Evolutionary conservation across 768 basidiomycete species (phyloP).

Genomic region (Nidularia pulvinata): DNA sequence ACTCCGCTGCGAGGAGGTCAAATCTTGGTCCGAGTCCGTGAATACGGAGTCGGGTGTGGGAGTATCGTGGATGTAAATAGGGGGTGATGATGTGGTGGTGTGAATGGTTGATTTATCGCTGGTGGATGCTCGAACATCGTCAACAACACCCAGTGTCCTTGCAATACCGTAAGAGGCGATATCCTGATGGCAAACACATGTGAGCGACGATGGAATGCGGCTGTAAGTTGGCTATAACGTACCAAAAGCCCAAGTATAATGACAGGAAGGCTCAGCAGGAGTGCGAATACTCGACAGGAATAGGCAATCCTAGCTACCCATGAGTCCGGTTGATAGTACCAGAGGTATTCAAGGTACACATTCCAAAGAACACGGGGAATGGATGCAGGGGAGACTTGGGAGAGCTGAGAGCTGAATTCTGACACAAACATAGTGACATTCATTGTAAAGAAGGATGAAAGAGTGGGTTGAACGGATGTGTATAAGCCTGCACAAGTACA

Average conservation of each 20-base stretch:
- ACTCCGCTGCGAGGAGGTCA: constrained; percentile 7
- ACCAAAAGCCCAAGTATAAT: constrained; percentile 56
- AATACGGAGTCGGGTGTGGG: constrained; percentile 16
- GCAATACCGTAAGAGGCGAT: constrained; percentile 82
- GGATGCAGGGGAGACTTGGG: constrained; percentile 26
- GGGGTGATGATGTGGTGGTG: constrained; percentile 18
- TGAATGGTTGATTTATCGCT: constrained; percentile 50
- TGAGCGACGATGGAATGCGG: constrained; percentile 4
- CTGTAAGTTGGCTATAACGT: constrained; percentile 13
- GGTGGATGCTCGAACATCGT: constrained; percentile 74
- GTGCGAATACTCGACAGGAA: constrained; percentile 63
- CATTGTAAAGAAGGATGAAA: constrained; percentile 16
- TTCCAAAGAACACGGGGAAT: constrained; percentile 52
- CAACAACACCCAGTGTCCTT: constrained; percentile 77
- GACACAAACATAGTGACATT: constrained; percentile 27
- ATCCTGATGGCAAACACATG: constrained; percentile 45
- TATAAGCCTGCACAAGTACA: no score
- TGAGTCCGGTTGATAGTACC: constrained; percentile 62
- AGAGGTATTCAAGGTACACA: constrained; percentile 61
- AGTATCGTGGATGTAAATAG: constrained; percentile 26
- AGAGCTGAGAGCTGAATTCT: constrained; percentile 22
- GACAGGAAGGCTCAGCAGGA: constrained; percentile 63
- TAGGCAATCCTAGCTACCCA: constrained; percentile 69
- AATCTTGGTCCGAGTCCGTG: constrained; percentile 22
- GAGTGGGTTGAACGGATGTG: not conserved